Base-by-base conservation (phyloP, 164 flowering plant genomes). In the Saururus chinensis region DNA sequence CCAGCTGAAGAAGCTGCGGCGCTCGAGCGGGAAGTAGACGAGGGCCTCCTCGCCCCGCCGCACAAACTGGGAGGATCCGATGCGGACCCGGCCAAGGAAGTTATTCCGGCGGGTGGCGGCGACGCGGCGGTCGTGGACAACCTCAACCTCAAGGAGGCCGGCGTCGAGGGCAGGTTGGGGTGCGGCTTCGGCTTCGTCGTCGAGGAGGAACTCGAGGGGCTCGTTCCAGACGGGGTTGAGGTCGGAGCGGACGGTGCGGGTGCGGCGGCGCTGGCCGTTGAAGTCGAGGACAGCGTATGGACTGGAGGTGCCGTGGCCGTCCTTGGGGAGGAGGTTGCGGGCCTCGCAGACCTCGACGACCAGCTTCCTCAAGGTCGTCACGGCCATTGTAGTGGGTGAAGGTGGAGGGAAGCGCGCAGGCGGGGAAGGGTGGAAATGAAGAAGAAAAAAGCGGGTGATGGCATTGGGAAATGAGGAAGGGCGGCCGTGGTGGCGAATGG, bases 171-270 rank as follows among this genome's bases (percentile, higher is more conserved):
- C n/a, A n/a, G n/a, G n/a, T n/a, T n/a, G n/a, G n/a, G n/a, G n/a
- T n/a, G n/a, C 82, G 54, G 84, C 72, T 8, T 75, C 69, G 7
- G 84, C 73, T 0, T 80, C 74, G 20, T 64, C 72, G 0, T 74
- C 81, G 19, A 80, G 77, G 51, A 71, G 75, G 75, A 93, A 93
- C 56, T 82, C 82, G 4, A 93, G 72, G 11, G 66, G 66, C 63
- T 88, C 95, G 70, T 87, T 87, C 99, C 99, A 93, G 0, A 51
- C 25, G 2, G 99, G 99, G 64, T 79, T 84, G 25, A 90, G 68
- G 70, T 83, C 82, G 0, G 85, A 71, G 19, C 63, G 52, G 20
- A 63, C 80, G 0, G 92, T 79, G 41, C 60, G 73, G 0, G 99
- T 90, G 23, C 81, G 67, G 67, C 69, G 80, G 22, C 92, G 53